Evolutionary conservation across 2,329 filamentous ascomycete species (phyloP).

Genomic region (Stagonosporopsis cucurbitacearum): DNA sequence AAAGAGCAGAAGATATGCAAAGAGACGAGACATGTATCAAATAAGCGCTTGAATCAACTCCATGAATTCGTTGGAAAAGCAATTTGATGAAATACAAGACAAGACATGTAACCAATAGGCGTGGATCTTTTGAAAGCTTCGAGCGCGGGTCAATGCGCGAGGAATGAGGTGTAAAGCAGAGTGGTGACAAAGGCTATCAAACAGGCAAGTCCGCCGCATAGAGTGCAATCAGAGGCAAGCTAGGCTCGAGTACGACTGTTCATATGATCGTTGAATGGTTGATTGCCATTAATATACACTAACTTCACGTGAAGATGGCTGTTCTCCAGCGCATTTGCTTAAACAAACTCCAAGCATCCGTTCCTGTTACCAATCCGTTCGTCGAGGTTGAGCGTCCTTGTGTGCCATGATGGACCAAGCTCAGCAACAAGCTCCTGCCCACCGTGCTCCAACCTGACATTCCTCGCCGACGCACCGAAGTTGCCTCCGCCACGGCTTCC

Average conservation of each 20-base stretch:
- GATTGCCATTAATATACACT: not conserved
- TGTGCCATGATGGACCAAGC: conserved; percentile 30
- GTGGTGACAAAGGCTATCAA: too few species aligned
- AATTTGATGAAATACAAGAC: too few species aligned
- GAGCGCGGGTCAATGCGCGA: too few species aligned
- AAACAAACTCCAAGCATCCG: conserved; percentile 34
- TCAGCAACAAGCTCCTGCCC: conserved; percentile 35
- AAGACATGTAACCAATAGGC: too few species aligned
- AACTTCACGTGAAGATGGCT: not conserved
- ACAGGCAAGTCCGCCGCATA: not conserved
- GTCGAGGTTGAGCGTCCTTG: conserved; percentile 29
- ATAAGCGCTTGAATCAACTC: too few species aligned
- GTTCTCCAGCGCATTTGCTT: not conserved
- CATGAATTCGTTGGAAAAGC: too few species aligned
- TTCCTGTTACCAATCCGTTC: conserved; percentile 35
- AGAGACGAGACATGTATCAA: too few species aligned
- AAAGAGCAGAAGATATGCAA: too few species aligned
- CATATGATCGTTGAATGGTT: not conserved
- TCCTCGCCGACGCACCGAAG: conserved; percentile 32
- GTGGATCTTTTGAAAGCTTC: too few species aligned
- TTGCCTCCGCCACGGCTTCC: conserved; percentile 28
- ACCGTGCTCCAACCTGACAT: conserved; percentile 29
- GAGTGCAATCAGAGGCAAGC: too few species aligned
- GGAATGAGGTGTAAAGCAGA: too few species aligned
- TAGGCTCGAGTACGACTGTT: not conserved